Evolutionary conservation across 192 early-diverging fungal genomes (phyloP).

Genomic region (Coemansia sp.): DNA sequence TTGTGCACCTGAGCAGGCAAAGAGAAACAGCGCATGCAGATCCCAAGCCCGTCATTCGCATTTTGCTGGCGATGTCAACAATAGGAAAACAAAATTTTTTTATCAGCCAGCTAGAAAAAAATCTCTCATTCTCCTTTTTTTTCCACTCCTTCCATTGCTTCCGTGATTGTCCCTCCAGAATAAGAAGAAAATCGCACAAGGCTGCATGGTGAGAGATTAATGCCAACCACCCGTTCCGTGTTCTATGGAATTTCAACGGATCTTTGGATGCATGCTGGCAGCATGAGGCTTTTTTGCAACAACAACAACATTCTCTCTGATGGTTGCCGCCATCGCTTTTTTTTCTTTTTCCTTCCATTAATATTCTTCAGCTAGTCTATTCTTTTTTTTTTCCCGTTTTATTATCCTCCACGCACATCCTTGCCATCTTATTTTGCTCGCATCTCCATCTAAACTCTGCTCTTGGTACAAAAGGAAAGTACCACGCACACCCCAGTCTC

Average conservation of each 20-base stretch:
- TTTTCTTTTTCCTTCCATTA: constrained; percentile 14
- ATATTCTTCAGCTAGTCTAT: background rate
- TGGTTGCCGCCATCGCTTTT: background rate
- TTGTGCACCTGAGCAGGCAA: too few relatives aligned
- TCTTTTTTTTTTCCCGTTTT: constrained; percentile 1
- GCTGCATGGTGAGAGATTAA: background rate
- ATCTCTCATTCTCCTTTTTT: constrained; percentile 6
- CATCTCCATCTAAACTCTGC: background rate
- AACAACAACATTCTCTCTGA: background rate
- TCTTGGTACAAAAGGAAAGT: too few relatives aligned
- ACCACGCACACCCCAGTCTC: background rate
- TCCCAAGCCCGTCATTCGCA: too few relatives aligned
- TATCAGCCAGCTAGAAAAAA: background rate
- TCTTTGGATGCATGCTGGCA: background rate
- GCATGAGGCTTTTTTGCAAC: constrained; percentile 5
- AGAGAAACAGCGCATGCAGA: too few relatives aligned
- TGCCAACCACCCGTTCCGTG: background rate
- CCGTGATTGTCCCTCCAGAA: background rate
- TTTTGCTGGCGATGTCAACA: too few relatives aligned
- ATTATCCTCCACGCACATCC: background rate
- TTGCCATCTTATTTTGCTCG: background rate
- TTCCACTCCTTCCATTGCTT: constrained; percentile 5
- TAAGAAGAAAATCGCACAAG: background rate
- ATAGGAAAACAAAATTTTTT: background rate
- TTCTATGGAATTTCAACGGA: background rate